These are phyloP conservation scores for Tuber melanosporum DNA, from an alignment of 495 filamentous ascomycete genomes.

Conservation along the genomic window DNA sequence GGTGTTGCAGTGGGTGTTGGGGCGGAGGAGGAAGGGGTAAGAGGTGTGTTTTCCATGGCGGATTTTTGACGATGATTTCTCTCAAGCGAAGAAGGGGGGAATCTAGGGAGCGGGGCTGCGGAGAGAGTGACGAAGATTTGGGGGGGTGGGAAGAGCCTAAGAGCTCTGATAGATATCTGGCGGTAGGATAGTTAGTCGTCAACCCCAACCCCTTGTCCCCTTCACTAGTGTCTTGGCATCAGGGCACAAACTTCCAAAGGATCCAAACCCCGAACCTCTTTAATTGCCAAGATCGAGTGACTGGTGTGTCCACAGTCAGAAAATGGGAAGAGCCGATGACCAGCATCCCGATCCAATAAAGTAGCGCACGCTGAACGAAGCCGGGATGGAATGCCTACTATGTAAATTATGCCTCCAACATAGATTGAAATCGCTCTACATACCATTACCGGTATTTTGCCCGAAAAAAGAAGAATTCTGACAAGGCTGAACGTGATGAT, in stretches of 20 bases:
- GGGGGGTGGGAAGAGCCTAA: slow-evolving; percentile 16
- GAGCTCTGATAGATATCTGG: neutral
- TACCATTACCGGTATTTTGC: neutral
- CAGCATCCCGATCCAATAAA: neutral
- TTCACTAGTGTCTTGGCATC: neutral
- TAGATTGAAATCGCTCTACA: neutral
- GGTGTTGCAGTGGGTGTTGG: slow-evolving; percentile 29
- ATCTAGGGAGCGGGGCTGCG: slow-evolving; percentile 28
- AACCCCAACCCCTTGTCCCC: neutral
- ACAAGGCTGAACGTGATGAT: neutral
- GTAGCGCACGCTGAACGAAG: neutral
- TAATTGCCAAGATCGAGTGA: neutral
- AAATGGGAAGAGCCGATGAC: neutral
- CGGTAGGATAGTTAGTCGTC: neutral
- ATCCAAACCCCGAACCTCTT: neutral
- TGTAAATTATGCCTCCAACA: neutral
- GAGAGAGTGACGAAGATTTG: slow-evolving; percentile 26
- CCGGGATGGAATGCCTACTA: neutral
- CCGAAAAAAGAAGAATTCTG: neutral
- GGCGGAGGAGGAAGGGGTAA: slow-evolving; percentile 9
- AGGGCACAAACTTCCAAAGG: neutral
- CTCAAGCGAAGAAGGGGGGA: slow-evolving; percentile 21
- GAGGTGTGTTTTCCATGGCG: slow-evolving; percentile 1
- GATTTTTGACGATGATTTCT: slow-evolving; percentile 8
- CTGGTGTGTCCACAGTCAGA: neutral